Evolutionary conservation across 306 rosid species (phyloP).

Genomic region (Hylodesmum podocarpum): DNA sequence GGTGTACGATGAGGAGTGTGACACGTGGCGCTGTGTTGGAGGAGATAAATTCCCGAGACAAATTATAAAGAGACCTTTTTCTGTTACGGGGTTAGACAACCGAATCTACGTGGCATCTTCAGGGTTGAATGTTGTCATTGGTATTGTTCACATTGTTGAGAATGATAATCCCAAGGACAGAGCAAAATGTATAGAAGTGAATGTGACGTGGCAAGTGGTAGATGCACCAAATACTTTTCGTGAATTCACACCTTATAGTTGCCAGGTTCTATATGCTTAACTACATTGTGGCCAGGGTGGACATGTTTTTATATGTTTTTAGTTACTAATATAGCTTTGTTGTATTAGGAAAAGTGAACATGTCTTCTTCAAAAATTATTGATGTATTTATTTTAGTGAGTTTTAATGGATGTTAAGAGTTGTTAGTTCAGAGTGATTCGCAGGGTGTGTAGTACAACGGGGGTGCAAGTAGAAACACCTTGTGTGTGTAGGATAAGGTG

Average conservation of each 20-base stretch:
- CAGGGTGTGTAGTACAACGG: no score
- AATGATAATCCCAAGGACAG: not conserved
- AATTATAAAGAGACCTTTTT: conserved; percentile 48
- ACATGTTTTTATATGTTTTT: no score
- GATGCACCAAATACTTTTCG: conserved; percentile 41
- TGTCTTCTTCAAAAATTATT: not conserved
- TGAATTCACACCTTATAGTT: conserved; percentile 43
- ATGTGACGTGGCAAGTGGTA: conserved; percentile 54
- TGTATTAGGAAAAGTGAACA: not conserved
- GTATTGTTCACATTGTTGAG: not conserved
- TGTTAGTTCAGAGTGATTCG: not conserved
- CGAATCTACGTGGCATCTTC: conserved; percentile 50
- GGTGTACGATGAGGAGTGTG: conserved; percentile 41
- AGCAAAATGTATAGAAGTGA: not conserved
- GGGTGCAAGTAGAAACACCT: not conserved
- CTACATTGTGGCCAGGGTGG: conserved; percentile 3
- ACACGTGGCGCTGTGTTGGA: conserved; percentile 57
- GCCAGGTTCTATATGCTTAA: conserved; percentile 55
- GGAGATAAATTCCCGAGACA: conserved; percentile 64
- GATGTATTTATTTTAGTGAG: not conserved
- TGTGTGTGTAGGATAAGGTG: not conserved
- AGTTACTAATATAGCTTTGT: not conserved
- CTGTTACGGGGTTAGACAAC: conserved; percentile 47
- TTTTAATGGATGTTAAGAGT: not conserved
- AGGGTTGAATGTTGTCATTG: conserved; percentile 57